phyloP scores from a whole-genome alignment of 768 basidiomycete species.

The Termitomyces sp. region DNA sequence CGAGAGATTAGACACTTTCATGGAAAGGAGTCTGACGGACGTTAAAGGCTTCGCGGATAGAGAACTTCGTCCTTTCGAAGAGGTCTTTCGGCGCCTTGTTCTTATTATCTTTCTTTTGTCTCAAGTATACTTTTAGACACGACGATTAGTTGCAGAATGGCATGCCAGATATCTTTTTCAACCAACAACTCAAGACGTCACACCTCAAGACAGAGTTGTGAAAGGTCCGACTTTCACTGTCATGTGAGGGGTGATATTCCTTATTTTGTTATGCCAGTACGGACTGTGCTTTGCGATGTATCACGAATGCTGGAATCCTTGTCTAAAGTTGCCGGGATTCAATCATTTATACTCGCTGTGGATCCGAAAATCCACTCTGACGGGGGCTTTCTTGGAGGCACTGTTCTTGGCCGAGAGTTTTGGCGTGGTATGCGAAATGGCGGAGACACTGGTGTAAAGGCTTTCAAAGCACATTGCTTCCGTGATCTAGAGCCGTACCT shows the following conservation, averaged over 20 bases:
- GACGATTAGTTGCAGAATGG: constrained; percentile 56
- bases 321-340: constrained; percentile 40
- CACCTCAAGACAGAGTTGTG: constrained; percentile 10
- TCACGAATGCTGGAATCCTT: constrained; percentile 54
- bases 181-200: constrained; percentile 9
- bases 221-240: constrained; percentile 16
- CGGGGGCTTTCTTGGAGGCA: constrained; percentile 60
- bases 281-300: constrained; percentile 38
- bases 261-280: constrained; percentile 29
- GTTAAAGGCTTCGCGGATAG: constrained; percentile 56
- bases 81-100: constrained; percentile 37
- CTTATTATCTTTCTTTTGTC: constrained; percentile 9
- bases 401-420: constrained; percentile 54
- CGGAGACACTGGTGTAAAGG: constrained; percentile 49
- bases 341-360: constrained; percentile 59
- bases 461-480: constrained; percentile 45
- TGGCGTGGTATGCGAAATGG: constrained; percentile 59
- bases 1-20: constrained; percentile 60
- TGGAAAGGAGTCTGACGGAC: constrained; percentile 50
- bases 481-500: constrained; percentile 19
- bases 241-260: constrained; percentile 7
- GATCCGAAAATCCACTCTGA: constrained; percentile 42
- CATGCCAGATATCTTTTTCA: constrained; percentile 54
- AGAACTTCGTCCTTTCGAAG: constrained; percentile 52
- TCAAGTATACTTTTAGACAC: constrained; percentile 30